Base-by-base conservation (phyloP, 169 alveolate genomes). In the Plasmodium cynomolgi region DNA sequence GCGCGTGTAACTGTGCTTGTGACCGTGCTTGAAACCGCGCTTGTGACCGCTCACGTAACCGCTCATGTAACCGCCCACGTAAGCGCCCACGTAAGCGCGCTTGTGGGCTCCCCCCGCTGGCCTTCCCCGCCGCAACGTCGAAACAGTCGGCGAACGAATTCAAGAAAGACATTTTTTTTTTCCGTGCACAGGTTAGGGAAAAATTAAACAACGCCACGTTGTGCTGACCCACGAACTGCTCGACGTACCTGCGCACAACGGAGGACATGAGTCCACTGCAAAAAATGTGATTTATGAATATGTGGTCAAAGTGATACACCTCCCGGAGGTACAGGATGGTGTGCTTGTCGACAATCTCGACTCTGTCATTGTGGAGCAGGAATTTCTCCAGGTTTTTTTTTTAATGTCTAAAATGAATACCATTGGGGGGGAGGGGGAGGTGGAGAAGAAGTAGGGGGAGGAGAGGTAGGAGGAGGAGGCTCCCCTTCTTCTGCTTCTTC, bases 281-380 rank as follows among this genome's bases (percentile, higher is more conserved):
- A 85, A 54, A 85, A 47, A 85, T 85, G 39, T 85, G 50, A 54
- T 85, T 85, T 75, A 85, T 56, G 73, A 34, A 85, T n/a, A 85
- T 85, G 23, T 58, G 58, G 41, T 85, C 72, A 29, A 85, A 85
- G 58, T 13, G 58, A 54, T 85, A 85, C 20, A n/a, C 13, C 39
- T 85, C 93, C 29, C 58, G 79, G 23, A 85, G 33, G 33, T 50
- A 79, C 1, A n/a, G 54, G 68, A 85, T 54, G 26, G 62, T 15
- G 13, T 85, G 79, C 56, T 47, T 50, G 68, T 77, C 41, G 5
- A 85, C 33, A 50, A 85, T 75, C 79, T 85, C 39, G 54, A 85
- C 15, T 8, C 26, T 50, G 26, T 85, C 47, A 75, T 85, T 75
- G 26, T 31, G 13, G 15, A 77, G 79, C 56, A 85, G 41, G 41